Evolutionary conservation across 116 monocot species (phyloP).

Genomic region (Iris pallida): DNA sequence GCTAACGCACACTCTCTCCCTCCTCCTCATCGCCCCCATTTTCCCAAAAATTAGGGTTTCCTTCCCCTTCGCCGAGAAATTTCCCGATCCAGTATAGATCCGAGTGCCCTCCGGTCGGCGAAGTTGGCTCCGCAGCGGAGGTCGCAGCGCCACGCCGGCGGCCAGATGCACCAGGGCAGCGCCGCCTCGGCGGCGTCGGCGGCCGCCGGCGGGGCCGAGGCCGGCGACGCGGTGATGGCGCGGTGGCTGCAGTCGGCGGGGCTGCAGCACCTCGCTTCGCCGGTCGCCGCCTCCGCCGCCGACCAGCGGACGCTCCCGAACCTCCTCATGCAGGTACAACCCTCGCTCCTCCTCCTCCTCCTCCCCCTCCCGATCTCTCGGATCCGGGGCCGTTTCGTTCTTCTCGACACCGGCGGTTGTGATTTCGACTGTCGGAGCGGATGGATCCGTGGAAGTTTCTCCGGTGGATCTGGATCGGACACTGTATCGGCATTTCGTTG

Average conservation of each 20-base stretch:
- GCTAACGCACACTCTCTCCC: too few species aligned
- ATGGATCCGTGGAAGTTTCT: neutral
- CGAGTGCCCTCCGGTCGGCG: neutral
- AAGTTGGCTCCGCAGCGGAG: slow-evolving; percentile 88
- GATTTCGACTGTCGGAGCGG: neutral
- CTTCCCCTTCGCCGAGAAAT: too few species aligned
- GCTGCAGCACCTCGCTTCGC: slow-evolving; percentile 70
- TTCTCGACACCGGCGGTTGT: neutral
- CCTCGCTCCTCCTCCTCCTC: neutral
- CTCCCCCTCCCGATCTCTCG: neutral
- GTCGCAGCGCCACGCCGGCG: slow-evolving; percentile 65
- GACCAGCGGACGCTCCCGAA: slow-evolving; percentile 46
- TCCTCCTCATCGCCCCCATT: too few species aligned
- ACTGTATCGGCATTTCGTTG: neutral
- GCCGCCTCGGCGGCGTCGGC: slow-evolving; percentile 28
- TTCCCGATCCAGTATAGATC: slow-evolving; percentile 10
- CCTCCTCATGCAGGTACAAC: slow-evolving; percentile 51
- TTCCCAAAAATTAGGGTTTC: too few species aligned
- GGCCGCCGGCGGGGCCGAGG: slow-evolving; percentile 32
- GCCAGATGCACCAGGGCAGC: slow-evolving; percentile 28
- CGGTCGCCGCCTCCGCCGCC: slow-evolving; percentile 19
- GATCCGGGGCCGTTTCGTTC: slow-evolving; percentile 14
- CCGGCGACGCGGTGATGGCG: slow-evolving; percentile 78
- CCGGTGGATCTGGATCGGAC: neutral
- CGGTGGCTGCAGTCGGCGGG: slow-evolving; percentile 85